These are phyloP conservation scores for Sarocladiaceae sp. DNA, from an alignment of 2,329 filamentous ascomycete genomes.

Conservation along the genomic window DNA sequence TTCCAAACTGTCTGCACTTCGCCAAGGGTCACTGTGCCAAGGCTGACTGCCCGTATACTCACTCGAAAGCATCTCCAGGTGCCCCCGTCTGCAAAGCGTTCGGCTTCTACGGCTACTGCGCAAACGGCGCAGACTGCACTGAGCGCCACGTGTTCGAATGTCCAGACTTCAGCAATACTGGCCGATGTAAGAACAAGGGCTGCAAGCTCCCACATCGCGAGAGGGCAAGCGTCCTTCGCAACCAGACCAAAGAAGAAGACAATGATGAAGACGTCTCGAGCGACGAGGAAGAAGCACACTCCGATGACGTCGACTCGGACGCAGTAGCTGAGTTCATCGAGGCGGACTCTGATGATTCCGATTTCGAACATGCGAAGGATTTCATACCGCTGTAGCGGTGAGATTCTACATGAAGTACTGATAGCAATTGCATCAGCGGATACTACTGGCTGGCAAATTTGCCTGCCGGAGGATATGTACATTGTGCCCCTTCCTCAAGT, in stretches of 20 bases:
- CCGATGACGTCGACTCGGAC: constrained; percentile 77
- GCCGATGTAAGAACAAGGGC: constrained; percentile 72
- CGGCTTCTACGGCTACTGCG: constrained; percentile 83
- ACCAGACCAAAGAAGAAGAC: constrained; percentile 51
- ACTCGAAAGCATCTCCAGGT: constrained; percentile 71
- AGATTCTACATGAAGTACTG: background rate
- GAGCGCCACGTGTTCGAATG: constrained; percentile 91
- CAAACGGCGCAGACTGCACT: constrained; percentile 70
- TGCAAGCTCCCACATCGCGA: constrained; percentile 87
- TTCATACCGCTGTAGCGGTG: constrained; percentile 44
- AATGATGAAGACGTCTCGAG: constrained; percentile 69
- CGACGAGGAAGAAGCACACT: constrained; percentile 68
- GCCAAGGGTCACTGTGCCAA: constrained; percentile 88
- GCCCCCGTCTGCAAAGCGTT: constrained; percentile 82
- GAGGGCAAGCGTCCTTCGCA: constrained; percentile 74
- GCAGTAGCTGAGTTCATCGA: constrained; percentile 63
- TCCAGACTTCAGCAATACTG: constrained; percentile 90
- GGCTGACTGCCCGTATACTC: constrained; percentile 78
- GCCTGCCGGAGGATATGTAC: no score
- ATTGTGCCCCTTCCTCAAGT: no score
- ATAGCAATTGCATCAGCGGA: background rate
- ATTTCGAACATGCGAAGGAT: constrained; percentile 55
- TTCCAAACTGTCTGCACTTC: constrained; percentile 86
- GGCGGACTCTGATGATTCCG: constrained; percentile 48
- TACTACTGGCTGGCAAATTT: no score